Conservation (phyloP, 1,284 basidiomycete species). For the Cutaneotrichosporon curvatum region DNA sequence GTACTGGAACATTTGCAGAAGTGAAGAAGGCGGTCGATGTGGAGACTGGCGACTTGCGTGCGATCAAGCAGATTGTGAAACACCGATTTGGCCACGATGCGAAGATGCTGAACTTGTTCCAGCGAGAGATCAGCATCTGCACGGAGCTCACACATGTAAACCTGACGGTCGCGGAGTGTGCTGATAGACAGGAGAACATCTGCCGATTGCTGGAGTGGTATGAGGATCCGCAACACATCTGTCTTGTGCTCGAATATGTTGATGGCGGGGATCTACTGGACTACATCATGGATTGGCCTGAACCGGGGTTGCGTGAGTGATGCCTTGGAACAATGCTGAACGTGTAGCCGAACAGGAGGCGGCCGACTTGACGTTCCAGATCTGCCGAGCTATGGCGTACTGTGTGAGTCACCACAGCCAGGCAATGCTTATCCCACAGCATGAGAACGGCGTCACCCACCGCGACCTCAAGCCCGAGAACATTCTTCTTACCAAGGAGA, state of each 20-base stretch:
- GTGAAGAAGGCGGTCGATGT: conserved; percentile 44
- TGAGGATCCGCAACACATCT: conserved; percentile 60
- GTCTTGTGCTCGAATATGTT: conserved; percentile 53
- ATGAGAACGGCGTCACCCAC: conserved; percentile 57
- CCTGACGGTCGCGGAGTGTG: conserved; percentile 1
- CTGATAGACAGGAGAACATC: conserved; percentile 56
- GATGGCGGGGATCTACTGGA: conserved; percentile 85
- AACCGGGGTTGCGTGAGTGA: conserved; percentile 54
- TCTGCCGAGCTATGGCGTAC: conserved; percentile 46
- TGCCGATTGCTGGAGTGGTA: conserved; percentile 74
- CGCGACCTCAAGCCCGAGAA: conserved; percentile 82
- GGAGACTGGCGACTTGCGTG: conserved; percentile 39
- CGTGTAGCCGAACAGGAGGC: conserved; percentile 40
- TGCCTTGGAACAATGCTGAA: background rate
- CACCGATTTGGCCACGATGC: conserved; percentile 46
- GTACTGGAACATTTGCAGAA: conserved; percentile 45
- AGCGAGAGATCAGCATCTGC: conserved; percentile 73
- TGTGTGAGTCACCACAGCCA: conserved; percentile 24
- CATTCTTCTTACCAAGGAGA: conserved; percentile 39
- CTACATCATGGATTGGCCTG: conserved; percentile 56
- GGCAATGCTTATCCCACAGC: conserved; percentile 18
- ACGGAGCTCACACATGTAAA: conserved; percentile 60
- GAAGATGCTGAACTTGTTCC: conserved; percentile 52
- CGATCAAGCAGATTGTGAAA: conserved; percentile 45
- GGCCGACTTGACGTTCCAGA: conserved; percentile 35